A percentile compares a stretch with the other conserved stretches of the same genome.
Conservation (phyloP, 495 filamentous ascomycete species). For the Lepraria neglecta region DNA sequence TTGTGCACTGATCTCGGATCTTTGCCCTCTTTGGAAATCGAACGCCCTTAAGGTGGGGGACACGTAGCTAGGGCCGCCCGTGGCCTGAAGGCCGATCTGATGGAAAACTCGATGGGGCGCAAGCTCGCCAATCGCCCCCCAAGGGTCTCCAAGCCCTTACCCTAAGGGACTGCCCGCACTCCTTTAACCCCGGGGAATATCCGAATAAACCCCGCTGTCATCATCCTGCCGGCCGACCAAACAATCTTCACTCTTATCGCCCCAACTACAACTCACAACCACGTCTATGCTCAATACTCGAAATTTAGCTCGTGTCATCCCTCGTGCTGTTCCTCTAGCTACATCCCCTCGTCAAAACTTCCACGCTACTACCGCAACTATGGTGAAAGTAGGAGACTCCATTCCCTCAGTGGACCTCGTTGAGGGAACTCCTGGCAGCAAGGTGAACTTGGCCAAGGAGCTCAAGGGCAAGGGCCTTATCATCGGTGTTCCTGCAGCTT, state of each 20-base stretch:
- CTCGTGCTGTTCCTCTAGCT: neutral
- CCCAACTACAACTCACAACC: neutral
- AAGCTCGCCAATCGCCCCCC: too few species aligned
- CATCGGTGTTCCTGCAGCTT: constrained; percentile 86
- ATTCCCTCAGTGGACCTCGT: constrained; percentile 59
- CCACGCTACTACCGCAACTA: constrained; percentile 33
- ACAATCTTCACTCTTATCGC: neutral
- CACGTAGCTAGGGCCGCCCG: neutral
- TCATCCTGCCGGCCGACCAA: too few species aligned
- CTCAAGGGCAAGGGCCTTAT: constrained; percentile 68
- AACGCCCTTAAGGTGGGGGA: neutral
- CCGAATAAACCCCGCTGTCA: too few species aligned
- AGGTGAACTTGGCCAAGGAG: constrained; percentile 76
- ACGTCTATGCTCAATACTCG: constrained; percentile 18
- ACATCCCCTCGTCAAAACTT: constrained; percentile 14
- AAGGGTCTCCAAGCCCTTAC: too few species aligned
- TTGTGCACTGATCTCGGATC: neutral
- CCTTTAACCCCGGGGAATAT: too few species aligned
- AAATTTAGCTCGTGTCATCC: constrained; percentile 3
- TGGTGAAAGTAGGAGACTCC: constrained; percentile 54
- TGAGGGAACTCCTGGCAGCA: constrained; percentile 64
- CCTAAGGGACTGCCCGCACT: too few species aligned
- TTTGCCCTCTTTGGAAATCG: neutral
- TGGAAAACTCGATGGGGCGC: too few species aligned
- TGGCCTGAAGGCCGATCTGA: constrained; percentile 10